Evolutionary conservation across 306 rosid genomes (phyloP).

Genomic region (Arachis stenosperma): DNA sequence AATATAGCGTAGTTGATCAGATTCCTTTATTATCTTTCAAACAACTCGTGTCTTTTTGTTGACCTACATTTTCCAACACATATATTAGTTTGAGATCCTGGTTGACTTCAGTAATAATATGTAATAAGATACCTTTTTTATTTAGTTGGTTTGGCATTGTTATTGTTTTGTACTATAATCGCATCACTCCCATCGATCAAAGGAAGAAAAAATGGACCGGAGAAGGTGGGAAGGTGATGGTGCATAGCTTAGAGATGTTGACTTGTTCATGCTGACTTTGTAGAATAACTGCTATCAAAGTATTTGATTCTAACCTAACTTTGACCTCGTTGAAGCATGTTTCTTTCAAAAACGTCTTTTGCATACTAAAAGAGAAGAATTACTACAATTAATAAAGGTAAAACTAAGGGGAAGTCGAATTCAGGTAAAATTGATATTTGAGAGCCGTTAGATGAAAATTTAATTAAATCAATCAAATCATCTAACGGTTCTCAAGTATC

Average conservation of each 20-base stretch:
- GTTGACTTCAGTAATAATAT: constrained; percentile 50
- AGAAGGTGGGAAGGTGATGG: constrained; percentile 13
- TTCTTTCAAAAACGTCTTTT: not conserved
- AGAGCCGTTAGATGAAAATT: too few relatives aligned
- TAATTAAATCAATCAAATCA: too few relatives aligned
- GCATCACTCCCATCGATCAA: constrained; percentile 5
- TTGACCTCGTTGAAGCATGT: constrained; percentile 43
- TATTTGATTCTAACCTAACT: constrained; percentile 46
- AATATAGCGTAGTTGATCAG: constrained; percentile 52
- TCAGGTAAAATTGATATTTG: too few relatives aligned
- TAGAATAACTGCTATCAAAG: constrained; percentile 13
- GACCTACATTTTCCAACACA: constrained; percentile 52
- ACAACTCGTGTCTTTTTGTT: constrained; percentile 38
- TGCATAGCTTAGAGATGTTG: constrained; percentile 18
- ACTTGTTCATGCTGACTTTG: constrained; percentile 40
- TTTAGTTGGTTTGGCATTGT: constrained; percentile 35
- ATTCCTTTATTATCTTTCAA: constrained; percentile 45
- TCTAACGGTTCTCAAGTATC: too few relatives aligned
- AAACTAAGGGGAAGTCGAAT: too few relatives aligned
- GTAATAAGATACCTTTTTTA: not conserved
- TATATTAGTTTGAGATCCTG: constrained; percentile 45
- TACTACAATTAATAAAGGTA: too few relatives aligned
- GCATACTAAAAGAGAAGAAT: too few relatives aligned
- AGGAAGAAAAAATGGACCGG: constrained; percentile 6
- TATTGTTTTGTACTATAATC: constrained; percentile 2